Conservation (phyloP, 1,284 basidiomycete species). For the Golubevia pallescens region DNA sequence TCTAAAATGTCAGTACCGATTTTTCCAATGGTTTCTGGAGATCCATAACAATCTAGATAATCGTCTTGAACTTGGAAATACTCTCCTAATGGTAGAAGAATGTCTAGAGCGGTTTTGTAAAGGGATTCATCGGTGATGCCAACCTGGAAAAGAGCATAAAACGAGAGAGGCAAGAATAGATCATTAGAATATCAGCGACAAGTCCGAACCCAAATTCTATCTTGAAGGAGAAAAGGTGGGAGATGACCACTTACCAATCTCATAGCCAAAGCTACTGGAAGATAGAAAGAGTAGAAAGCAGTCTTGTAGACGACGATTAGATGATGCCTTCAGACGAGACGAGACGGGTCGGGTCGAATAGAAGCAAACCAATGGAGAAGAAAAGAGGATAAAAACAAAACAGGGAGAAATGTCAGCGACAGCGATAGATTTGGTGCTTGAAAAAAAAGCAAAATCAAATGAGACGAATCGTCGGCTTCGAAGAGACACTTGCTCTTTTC, state of each 20-base stretch:
- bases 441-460: neutral
- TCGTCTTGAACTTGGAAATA: conserved; percentile 99
- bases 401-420: neutral
- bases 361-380: conserved; percentile 1
- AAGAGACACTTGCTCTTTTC: too few species aligned
- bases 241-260: conserved; percentile 67
- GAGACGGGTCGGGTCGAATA: neutral
- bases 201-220: neutral
- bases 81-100: conserved; percentile 90
- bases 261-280: conserved; percentile 94
- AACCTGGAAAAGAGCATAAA: conserved; percentile 49
- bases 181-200: neutral
- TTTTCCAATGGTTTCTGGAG: conserved; percentile 92
- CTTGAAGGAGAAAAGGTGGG: conserved; percentile 4
- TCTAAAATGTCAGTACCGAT: conserved; percentile 97
- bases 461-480: too few species aligned
- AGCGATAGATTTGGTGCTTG: neutral
- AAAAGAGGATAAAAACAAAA: neutral
- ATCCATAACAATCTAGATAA: conserved; percentile 89
- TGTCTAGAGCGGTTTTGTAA: conserved; percentile 80
- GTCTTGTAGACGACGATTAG: conserved; percentile 98
- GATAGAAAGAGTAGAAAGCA: conserved; percentile 97
- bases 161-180: neutral
- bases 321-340: conserved; percentile 72
- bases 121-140: conserved; percentile 75